Base-by-base conservation (phyloP, 805 yeast species). In the Yarrowia bubula region DNA sequence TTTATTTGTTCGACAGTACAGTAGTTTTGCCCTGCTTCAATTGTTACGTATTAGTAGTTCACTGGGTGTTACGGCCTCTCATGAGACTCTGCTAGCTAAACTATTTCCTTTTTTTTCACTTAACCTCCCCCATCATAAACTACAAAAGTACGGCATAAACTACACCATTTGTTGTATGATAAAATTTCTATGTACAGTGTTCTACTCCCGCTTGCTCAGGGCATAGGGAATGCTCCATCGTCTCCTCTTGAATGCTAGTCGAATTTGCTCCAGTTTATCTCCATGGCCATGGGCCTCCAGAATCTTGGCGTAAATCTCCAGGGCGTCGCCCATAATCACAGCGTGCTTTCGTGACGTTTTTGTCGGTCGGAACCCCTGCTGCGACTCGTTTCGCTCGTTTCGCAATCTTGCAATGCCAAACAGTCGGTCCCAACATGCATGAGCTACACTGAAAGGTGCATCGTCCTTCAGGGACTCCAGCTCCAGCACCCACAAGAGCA, bases 221-320 rank as follows among this genome's bases (percentile, higher is more conserved):
- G 60, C n/a, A 22, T 51, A 39, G 10, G 60, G 60, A 8, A 51
- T 14, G 28, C 60, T 51, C 60, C 60, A 51, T n/a, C 60, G 33
- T 38, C 60, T 22, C 14, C 13, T 4, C 35, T 8, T 38, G 42
- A 39, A 41, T 39, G 47, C 61, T 15, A 14, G 17, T 17, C 14
- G 17, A 17, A 55, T 55, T 8, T n/a, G 17, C 15, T n/a, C 13
- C 31, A 55, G 7, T 38, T 15, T 15, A 15, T 39, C 47, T 9
- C 11, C 8, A 1, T 15, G 11, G 13, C 37, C 61, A 11, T 7
- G 6, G 39, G 31, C 31, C 11, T 39, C 13, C 38, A 55, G 13
- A 22, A 39, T 31, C 47, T 17, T 15, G 8, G 47, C 31, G 31
- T 55, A 55, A 7, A 55, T 28, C 11, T 39, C 38, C 38, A 55